Percentiles rank a stretch among this genome's conserved stretches.
These are phyloP conservation scores for Monilinia fructicola DNA, from an alignment of 2,329 filamentous ascomycete species.

Conservation along the genomic window DNA sequence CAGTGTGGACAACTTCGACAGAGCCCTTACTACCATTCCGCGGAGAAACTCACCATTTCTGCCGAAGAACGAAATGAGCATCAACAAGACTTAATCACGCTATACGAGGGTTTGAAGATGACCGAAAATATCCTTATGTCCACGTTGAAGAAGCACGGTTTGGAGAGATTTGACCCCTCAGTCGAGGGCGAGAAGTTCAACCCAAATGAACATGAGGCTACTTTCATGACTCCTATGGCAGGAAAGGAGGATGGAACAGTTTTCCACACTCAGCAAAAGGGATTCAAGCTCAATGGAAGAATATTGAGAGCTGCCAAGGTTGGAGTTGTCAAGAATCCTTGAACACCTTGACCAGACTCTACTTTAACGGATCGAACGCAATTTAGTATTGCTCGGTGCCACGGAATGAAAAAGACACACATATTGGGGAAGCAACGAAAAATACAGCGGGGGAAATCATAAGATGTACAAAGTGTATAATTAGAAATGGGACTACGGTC, in stretches of 20 bases:
- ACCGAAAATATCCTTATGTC: constrained; percentile 84
- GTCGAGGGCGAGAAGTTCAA: constrained; percentile 81
- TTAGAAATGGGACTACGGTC: constrained; percentile 18
- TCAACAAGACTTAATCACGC: constrained; percentile 70
- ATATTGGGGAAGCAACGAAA: neutral
- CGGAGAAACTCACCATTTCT: constrained; percentile 64
- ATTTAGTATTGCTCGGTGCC: neutral
- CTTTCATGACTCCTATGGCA: constrained; percentile 84
- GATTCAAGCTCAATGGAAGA: constrained; percentile 89
- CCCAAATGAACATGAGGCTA: constrained; percentile 94
- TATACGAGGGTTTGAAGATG: constrained; percentile 93
- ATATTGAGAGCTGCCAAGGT: constrained; percentile 92
- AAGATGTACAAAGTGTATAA: constrained; percentile 25
- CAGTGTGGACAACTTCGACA: constrained; percentile 95
- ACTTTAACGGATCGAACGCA: neutral
- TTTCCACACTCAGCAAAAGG: constrained; percentile 92
- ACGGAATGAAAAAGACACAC: neutral
- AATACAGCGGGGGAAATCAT: neutral
- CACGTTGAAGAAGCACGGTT: constrained; percentile 89
- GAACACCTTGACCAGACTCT: neutral
- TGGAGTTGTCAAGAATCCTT: constrained; percentile 82
- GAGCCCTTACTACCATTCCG: constrained; percentile 75
- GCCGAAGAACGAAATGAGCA: constrained; percentile 51
- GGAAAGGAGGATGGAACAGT: constrained; percentile 89
- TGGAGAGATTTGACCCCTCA: constrained; percentile 81